phyloP scores from a whole-genome alignment of 78 protist genomes.

The Cyanophora paradoxa region DNA sequence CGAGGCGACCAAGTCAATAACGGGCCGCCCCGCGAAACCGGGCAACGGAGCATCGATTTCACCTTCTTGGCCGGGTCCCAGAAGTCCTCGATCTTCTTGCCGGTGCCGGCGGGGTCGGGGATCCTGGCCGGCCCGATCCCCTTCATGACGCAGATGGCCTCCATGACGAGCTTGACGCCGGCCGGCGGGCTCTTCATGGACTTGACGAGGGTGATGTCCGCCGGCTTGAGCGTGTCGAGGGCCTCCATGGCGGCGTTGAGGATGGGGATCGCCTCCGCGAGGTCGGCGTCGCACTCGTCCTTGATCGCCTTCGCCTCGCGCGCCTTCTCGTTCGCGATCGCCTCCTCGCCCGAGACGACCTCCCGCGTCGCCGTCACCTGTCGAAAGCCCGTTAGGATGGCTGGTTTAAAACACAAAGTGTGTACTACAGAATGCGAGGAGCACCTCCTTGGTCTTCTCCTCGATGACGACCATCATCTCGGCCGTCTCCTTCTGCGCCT shows the following conservation, averaged over 20 bases:
- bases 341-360: conserved; percentile 27
- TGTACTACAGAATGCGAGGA: no score
- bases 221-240: conserved; percentile 44
- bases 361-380: conserved; percentile 27
- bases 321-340: conserved; percentile 18
- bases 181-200: conserved; percentile 69
- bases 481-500: conserved; percentile 24
- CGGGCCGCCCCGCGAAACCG: no score
- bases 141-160: conserved; percentile 64
- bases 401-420: no score
- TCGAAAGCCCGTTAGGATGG: background rate
- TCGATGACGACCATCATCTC: conserved; percentile 30
- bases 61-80: conserved; percentile 28
- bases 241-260: conserved; percentile 50
- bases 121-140: conserved; percentile 28
- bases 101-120: conserved; percentile 6
- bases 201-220: conserved; percentile 50
- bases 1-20: no score
- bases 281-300: conserved; percentile 44
- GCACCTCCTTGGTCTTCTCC: background rate
- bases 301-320: conserved; percentile 17
- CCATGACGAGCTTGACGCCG: conserved; percentile 56
- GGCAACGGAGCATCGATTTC: no score
- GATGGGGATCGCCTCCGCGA: conserved; percentile 57
- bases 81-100: conserved; percentile 15